phyloP scores from a whole-genome alignment of 2,329 filamentous ascomycete species.

The Penicillium sp. region DNA sequence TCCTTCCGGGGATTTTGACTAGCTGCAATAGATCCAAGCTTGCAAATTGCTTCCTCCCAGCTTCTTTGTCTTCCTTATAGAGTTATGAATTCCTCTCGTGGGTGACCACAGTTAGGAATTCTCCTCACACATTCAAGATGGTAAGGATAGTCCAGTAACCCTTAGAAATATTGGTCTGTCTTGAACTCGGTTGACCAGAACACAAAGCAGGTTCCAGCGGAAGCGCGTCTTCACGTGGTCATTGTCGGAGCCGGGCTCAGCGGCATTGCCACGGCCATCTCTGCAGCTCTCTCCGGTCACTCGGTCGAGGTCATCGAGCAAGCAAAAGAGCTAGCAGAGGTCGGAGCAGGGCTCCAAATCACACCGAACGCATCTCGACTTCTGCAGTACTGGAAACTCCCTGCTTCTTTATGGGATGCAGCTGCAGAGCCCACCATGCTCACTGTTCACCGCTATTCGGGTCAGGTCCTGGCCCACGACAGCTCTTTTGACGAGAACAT shows the following conservation, averaged over 20 bases:
- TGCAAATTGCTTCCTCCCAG: background rate
- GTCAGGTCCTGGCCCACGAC: slow-evolving; percentile 45
- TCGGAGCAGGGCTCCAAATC: slow-evolving; percentile 67
- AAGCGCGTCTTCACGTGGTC: slow-evolving; percentile 26
- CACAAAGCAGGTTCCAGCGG: slow-evolving; percentile 13
- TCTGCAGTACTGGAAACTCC: slow-evolving; percentile 30
- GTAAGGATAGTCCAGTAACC: background rate
- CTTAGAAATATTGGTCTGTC: background rate
- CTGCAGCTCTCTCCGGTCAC: slow-evolving; percentile 26
- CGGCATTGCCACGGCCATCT: slow-evolving; percentile 32
- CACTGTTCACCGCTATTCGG: slow-evolving; percentile 36
- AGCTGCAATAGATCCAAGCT: background rate
- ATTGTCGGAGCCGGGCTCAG: slow-evolving; percentile 34
- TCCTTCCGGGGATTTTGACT: background rate
- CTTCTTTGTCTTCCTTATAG: background rate
- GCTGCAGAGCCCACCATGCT: slow-evolving; percentile 34
- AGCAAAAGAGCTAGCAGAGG: slow-evolving; percentile 33
- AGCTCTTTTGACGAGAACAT: slow-evolving; percentile 55
- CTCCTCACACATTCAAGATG: slow-evolving; percentile 2
- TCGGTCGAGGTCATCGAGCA: slow-evolving; percentile 30
- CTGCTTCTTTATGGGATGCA: slow-evolving; percentile 25
- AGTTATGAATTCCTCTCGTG: background rate
- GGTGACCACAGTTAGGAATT: background rate
- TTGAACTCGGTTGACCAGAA: background rate
- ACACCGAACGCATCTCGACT: slow-evolving; percentile 35